Conservation (phyloP, 164 flowering plant species). For the Annona squamosa region DNA sequence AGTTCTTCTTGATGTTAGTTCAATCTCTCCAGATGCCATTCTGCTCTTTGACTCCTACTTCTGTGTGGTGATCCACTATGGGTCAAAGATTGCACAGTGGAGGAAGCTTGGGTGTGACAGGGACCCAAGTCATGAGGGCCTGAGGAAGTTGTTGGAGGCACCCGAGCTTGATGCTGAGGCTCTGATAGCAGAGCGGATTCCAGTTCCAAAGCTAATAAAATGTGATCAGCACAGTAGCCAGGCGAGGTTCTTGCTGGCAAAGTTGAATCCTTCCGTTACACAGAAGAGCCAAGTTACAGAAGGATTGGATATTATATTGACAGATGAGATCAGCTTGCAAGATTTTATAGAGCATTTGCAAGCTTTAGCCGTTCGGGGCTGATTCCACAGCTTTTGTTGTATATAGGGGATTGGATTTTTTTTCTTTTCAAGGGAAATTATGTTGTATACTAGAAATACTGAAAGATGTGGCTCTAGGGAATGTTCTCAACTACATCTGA, state of each 20-base stretch:
- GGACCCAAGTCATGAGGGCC: constrained; percentile 69
- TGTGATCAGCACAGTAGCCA: constrained; percentile 92
- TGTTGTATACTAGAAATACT: not conserved
- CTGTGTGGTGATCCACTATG: constrained; percentile 74
- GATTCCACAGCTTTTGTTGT: constrained; percentile 11
- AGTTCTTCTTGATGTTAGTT: constrained; percentile 71
- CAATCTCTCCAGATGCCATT: constrained; percentile 72
- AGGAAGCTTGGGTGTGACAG: constrained; percentile 64
- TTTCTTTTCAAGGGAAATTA: not conserved
- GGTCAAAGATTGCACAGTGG: constrained; percentile 87
- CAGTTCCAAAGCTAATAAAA: constrained; percentile 63
- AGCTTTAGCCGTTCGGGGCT: constrained; percentile 72
- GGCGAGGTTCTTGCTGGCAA: constrained; percentile 91
- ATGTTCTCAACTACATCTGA: not conserved
- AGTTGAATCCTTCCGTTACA: constrained; percentile 83
- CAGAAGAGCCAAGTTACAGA: constrained; percentile 46
- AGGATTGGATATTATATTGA: constrained; percentile 62
- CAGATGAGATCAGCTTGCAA: constrained; percentile 90
- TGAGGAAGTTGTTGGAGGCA: constrained; percentile 76
- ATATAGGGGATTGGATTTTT: constrained; percentile 1
- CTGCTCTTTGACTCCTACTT: constrained; percentile 87
- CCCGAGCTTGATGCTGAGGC: constrained; percentile 74
- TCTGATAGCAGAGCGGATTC: constrained; percentile 62
- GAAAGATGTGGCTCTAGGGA: not conserved
- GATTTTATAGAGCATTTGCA: constrained; percentile 79